A percentile compares a stretch with the other conserved stretches of the same genome.
Evolutionary conservation across 2,329 filamentous ascomycete genomes (phyloP).

Genomic region (Colletotrichum orbiculare): DNA sequence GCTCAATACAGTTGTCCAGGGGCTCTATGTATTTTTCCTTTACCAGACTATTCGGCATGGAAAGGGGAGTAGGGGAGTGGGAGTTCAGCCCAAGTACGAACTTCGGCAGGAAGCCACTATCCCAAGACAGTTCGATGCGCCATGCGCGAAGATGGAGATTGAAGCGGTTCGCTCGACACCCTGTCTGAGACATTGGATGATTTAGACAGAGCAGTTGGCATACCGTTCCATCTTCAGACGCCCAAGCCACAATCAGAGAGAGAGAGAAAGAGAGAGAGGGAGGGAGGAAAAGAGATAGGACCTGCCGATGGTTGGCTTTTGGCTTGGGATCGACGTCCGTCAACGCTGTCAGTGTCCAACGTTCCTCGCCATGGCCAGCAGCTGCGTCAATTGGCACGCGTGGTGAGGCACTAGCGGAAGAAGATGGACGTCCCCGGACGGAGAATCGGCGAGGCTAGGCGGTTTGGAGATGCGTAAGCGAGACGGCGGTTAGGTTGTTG

Average conservation of each 20-base stretch:
- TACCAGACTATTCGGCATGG: too few species aligned
- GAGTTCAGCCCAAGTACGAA: too few species aligned
- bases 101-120: too few species aligned
- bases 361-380: neutral
- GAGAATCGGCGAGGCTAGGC: constrained; percentile 35
- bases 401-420: constrained; percentile 23
- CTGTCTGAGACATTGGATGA: constrained; percentile 22
- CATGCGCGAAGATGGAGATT: constrained; percentile 9
- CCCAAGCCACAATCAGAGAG: constrained; percentile 3
- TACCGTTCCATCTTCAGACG: neutral
- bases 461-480: constrained; percentile 35
- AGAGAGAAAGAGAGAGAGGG: too few species aligned
- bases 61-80: too few species aligned
- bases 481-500: constrained; percentile 35
- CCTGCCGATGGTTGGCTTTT: neutral
- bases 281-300: too few species aligned
- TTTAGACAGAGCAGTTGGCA: constrained; percentile 25
- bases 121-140: too few species aligned
- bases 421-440: constrained; percentile 32
- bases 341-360: constrained; percentile 18
- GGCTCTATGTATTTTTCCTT: too few species aligned
- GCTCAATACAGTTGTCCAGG: too few species aligned
- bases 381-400: neutral
- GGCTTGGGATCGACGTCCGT: constrained; percentile 6
- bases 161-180: constrained; percentile 20